A percentile compares a stretch with the other conserved stretches of the same genome.
Evolutionary conservation across 2,329 filamentous ascomycete genomes (phyloP).

Genomic region (Botrytis tulipae): DNA sequence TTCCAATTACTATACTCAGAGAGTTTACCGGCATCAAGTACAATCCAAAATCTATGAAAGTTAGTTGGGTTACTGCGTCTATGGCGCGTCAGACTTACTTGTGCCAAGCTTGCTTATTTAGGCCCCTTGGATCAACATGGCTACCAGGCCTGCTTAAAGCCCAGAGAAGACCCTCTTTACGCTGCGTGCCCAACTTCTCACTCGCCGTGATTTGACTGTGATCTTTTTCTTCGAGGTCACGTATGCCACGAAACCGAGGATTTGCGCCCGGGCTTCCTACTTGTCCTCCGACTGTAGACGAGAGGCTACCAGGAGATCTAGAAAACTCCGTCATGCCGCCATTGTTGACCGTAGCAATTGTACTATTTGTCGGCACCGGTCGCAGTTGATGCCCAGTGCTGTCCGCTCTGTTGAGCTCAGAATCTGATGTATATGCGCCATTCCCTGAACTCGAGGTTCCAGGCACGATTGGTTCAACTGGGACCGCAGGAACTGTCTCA

Average conservation of each 20-base stretch:
- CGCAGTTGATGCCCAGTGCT: slow-evolving; percentile 60
- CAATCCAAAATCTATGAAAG: slow-evolving; percentile 83
- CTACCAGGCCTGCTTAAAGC: slow-evolving; percentile 88
- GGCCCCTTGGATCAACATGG: slow-evolving; percentile 89
- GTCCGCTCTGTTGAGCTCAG: slow-evolving; percentile 69
- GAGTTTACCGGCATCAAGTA: slow-evolving; percentile 91
- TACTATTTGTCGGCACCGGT: slow-evolving; percentile 47
- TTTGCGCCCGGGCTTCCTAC: slow-evolving; percentile 52
- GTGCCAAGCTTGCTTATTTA: slow-evolving; percentile 98
- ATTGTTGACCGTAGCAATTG: slow-evolving; percentile 38
- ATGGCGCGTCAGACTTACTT: slow-evolving; percentile 62
- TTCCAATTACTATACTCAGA: slow-evolving; percentile 99
- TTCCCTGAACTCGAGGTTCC: slow-evolving; percentile 34
- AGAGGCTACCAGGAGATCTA: slow-evolving; percentile 56
- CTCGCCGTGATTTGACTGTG: slow-evolving; percentile 50
- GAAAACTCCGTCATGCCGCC: slow-evolving; percentile 39
- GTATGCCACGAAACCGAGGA: slow-evolving; percentile 81
- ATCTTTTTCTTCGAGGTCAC: slow-evolving; percentile 86
- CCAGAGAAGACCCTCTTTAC: slow-evolving; percentile 94
- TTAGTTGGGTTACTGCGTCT: slow-evolving; percentile 34
- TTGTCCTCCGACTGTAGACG: slow-evolving; percentile 39
- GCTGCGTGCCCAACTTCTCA: slow-evolving; percentile 63
- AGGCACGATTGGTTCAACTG: slow-evolving; percentile 42
- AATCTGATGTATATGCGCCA: slow-evolving; percentile 55
- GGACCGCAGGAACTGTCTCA: slow-evolving; percentile 53